Conservation (phyloP, 2,329 filamentous ascomycete species). For the Cryoendolithus antarcticus region DNA sequence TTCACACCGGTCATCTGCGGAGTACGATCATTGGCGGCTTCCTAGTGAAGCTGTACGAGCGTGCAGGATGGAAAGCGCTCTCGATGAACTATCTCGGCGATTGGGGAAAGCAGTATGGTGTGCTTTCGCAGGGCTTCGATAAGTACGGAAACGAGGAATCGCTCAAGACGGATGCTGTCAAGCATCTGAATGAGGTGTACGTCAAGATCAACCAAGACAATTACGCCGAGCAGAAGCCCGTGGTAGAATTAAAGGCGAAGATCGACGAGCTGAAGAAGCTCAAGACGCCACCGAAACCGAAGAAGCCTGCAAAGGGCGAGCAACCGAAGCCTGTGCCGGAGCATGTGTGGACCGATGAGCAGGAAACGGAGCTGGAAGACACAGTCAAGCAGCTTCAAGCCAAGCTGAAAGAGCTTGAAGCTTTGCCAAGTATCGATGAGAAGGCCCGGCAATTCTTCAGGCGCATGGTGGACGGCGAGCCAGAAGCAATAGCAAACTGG, state of each 20-base stretch:
- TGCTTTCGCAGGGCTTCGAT: constrained; percentile 62
- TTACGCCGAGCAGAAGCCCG: constrained; percentile 51
- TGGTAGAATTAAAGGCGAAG: constrained; percentile 38
- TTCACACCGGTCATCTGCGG: constrained; percentile 61
- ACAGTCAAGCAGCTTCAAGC: constrained; percentile 36
- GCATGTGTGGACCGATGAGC: constrained; percentile 28
- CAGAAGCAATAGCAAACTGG: constrained; percentile 48
- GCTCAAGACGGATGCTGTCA: constrained; percentile 61
- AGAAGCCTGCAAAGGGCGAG: constrained; percentile 32
- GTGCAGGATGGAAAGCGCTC: constrained; percentile 57
- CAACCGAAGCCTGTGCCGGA: constrained; percentile 25
- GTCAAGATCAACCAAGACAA: constrained; percentile 59
- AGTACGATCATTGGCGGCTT: constrained; percentile 69
- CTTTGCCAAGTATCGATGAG: constrained; percentile 53
- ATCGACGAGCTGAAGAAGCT: constrained; percentile 29
- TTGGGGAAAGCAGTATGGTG: constrained; percentile 64
- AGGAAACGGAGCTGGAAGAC: constrained; percentile 37
- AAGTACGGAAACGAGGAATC: constrained; percentile 63
- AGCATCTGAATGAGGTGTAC: constrained; percentile 72
- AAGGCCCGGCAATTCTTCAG: constrained; percentile 61
- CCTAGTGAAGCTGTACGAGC: constrained; percentile 55
- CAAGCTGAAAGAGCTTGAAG: constrained; percentile 34
- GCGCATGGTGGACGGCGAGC: constrained; percentile 53
- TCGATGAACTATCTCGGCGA: constrained; percentile 67
- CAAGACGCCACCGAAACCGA: constrained; percentile 27